These are phyloP conservation scores for Phytophthora tubulina DNA, from an alignment of 352 stramenopile genomes.

Conservation along the genomic window DNA sequence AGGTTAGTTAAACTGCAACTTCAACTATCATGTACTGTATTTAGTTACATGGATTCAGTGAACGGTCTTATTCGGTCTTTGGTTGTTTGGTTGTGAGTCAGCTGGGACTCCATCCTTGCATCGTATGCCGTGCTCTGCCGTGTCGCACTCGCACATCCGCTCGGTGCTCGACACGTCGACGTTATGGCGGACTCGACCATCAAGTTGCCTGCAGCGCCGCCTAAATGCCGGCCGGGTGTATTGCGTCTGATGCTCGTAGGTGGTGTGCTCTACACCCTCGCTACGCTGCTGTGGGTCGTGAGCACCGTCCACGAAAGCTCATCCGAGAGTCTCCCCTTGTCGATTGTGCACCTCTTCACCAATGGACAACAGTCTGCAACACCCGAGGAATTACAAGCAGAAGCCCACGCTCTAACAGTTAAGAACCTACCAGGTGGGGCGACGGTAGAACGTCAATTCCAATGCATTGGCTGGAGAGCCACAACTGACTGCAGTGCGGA, in stretches of 20 bases:
- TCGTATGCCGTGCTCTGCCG: constrained; percentile 10
- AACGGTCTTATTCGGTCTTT: too few relatives aligned
- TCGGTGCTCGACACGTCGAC: constrained; percentile 4
- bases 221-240: constrained; percentile 29
- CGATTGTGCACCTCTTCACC: constrained; percentile 27
- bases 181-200: constrained; percentile 26
- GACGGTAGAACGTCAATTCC: constrained; percentile 26
- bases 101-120: constrained; percentile 7
- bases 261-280: constrained; percentile 27
- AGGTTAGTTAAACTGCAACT: too few relatives aligned
- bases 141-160: constrained; percentile 17
- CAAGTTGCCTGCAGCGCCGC: constrained; percentile 12
- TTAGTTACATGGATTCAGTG: too few relatives aligned
- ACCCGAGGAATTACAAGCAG: constrained; percentile 21
- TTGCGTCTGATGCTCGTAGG: constrained; percentile 32
- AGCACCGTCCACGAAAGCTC: constrained; percentile 29
- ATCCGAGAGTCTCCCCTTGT: constrained; percentile 22
- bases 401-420: constrained; percentile 23
- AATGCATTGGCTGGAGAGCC: constrained; percentile 35
- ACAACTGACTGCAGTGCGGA: constrained; percentile 28
- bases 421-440: constrained; percentile 24
- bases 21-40: too few relatives aligned
- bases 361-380: constrained; percentile 21
- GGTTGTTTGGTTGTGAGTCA: constrained; percentile 19
- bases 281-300: constrained; percentile 17